These are phyloP conservation scores for Byssochlamys sp. DNA, from an alignment of 2,329 filamentous ascomycete genomes.

Conservation along the genomic window DNA sequence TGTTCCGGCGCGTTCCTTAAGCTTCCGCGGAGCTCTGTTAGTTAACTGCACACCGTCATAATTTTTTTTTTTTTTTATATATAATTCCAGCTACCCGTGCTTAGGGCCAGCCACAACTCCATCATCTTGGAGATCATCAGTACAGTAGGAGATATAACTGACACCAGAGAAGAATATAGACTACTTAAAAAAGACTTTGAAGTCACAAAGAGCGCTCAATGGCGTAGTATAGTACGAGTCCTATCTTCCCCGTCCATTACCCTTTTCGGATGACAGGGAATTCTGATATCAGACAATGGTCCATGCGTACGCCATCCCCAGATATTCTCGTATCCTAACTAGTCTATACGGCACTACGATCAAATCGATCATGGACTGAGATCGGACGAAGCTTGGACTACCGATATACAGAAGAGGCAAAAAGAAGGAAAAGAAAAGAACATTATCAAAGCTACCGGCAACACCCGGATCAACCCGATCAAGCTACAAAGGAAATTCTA, in stretches of 20 bases:
- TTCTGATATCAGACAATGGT: background rate
- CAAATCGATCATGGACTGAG: background rate
- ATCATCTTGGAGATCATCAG: background rate
- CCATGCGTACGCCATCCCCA: background rate
- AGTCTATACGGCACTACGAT: background rate
- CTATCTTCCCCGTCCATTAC: background rate
- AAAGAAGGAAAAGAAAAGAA: conserved; percentile 5
- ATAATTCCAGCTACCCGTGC: background rate
- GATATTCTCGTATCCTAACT: background rate
- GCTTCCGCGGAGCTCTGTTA: background rate
- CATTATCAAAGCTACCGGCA: background rate
- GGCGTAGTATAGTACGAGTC: background rate
- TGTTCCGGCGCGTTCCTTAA: background rate
- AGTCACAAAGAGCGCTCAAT: background rate
- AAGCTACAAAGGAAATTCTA: conserved; percentile 32
- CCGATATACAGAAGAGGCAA: background rate
- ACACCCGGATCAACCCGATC: conserved; percentile 20
- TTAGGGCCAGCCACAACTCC: background rate
- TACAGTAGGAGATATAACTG: background rate
- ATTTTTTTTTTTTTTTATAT: background rate
- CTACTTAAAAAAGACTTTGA: background rate
- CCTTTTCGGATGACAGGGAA: background rate
- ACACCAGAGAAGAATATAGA: background rate
- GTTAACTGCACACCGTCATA: background rate
- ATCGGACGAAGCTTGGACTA: background rate